Evolutionary conservation across 2,329 filamentous ascomycete species (phyloP), one percentile per base, ranked within the genome.

Genomic region (Pestalotiopsis sp.): DNA sequence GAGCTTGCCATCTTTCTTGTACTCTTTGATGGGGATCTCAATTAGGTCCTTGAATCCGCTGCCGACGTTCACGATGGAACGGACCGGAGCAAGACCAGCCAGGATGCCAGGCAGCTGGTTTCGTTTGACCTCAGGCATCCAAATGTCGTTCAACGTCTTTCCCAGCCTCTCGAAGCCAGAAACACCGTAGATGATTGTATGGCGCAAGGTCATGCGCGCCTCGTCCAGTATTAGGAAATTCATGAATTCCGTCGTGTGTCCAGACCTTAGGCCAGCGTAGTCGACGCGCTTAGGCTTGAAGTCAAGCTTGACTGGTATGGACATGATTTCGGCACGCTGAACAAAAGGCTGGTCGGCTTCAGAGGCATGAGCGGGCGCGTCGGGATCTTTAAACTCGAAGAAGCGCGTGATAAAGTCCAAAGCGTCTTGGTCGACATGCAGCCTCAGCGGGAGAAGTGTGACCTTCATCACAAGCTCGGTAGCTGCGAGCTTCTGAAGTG

Each of bases 231-330:
- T 93, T 72, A 99, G 88, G 78, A 99, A 98, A 79, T 99, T 99
- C 95, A 98, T 98, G 76, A 99, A 97, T 79, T 99, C 96, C 0
- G 94, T 97, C 0, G 96, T 98, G 73, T 93, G 94, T 1, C 96
- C 96, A 1, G 96, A 98, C 31, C 95, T 91, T 3, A 99, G 87
- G 3, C 95, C 95, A 0, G 91, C 93, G 74, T 99, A 99, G 79
- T 99, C 95, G 20, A 99, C 93, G n/a, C 94, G 90, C 80, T 99
- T 98, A 9, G 96, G 96, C 79, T 99, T 99, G 83, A 99, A 99
- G 80, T 99, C 96, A 3, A 90, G 89, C 76, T 92, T 94, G 68
- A 99, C 87, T 2, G 91, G 91, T 27, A 99, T 89, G 4, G 93
- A 89, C 72, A 93, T 92, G 61, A 99, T 87, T 81, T 98, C 96